Conservation (phyloP, 2,329 filamentous ascomycete genomes). For the Amesomyces nigricolor region DNA sequence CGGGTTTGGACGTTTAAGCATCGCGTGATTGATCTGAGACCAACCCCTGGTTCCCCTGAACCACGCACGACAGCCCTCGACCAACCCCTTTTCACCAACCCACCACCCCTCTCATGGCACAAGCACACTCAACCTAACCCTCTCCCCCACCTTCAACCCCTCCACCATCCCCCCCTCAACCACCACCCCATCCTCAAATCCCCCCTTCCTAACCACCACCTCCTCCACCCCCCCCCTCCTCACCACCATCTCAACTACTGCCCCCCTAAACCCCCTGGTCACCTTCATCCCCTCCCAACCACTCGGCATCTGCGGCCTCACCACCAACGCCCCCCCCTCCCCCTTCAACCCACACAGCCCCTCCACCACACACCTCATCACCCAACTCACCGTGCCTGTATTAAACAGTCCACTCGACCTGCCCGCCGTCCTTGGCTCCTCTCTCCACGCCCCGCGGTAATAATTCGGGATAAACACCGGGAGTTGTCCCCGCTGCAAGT, state of each 20-base stretch:
- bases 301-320: slow-evolving; percentile 47
- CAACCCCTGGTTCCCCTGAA: too few relatives aligned
- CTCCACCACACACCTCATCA: slow-evolving; percentile 50
- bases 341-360: slow-evolving; percentile 50
- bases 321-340: slow-evolving; percentile 40
- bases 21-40: too few relatives aligned
- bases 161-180: slow-evolving; percentile 37
- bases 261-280: slow-evolving; percentile 45
- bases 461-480: slow-evolving; percentile 55
- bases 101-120: slow-evolving; percentile 18
- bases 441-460: slow-evolving; percentile 47
- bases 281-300: slow-evolving; percentile 40
- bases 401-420: slow-evolving; percentile 54
- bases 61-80: neutral
- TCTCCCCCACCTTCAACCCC: slow-evolving; percentile 38
- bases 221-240: slow-evolving; percentile 36
- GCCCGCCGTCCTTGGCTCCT: slow-evolving; percentile 47
- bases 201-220: slow-evolving; percentile 36
- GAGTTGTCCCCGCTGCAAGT: slow-evolving; percentile 48
- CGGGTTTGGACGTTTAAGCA: too few relatives aligned
- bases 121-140: slow-evolving; percentile 40
- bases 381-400: slow-evolving; percentile 53
- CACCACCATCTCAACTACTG: slow-evolving; percentile 43
- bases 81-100: neutral
- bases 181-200: slow-evolving; percentile 24